phyloP scores from a whole-genome alignment of 495 filamentous ascomycete genomes.

The Xanthoparmelia taractica region DNA sequence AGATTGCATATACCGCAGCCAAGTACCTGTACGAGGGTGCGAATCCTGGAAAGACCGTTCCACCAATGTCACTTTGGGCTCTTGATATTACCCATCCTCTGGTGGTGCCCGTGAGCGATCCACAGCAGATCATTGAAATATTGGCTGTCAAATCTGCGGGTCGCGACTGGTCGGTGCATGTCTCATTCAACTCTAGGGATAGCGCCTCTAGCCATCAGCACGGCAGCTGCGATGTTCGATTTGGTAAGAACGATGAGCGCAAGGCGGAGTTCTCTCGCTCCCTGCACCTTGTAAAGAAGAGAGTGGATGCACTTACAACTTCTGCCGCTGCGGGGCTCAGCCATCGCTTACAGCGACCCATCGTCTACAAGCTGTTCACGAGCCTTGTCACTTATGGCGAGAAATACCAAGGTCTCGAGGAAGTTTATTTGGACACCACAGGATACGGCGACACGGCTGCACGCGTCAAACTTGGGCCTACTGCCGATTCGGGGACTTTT shows the following conservation, averaged over 20 bases:
- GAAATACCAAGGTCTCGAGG: slow-evolving; percentile 54
- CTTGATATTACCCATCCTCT: not conserved
- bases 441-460: slow-evolving; percentile 59
- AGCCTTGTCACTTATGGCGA: slow-evolving; percentile 36
- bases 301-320: not conserved
- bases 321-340: not conserved
- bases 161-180: not conserved
- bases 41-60: slow-evolving; percentile 31
- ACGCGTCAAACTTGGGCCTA: slow-evolving; percentile 54
- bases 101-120: not conserved
- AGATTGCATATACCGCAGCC: slow-evolving; percentile 40
- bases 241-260: slow-evolving; percentile 4
- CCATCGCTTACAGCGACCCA: slow-evolving; percentile 17
- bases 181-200: slow-evolving; percentile 3
- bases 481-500: slow-evolving; percentile 52
- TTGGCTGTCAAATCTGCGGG: not conserved
- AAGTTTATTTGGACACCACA: slow-evolving; percentile 62
- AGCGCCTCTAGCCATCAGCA: not conserved
- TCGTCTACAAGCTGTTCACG: slow-evolving; percentile 44
- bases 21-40: slow-evolving; percentile 36
- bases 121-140: slow-evolving; percentile 3
- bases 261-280: slow-evolving; percentile 1
- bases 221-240: slow-evolving; percentile 3
- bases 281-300: not conserved
- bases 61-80: slow-evolving; percentile 33